These are phyloP conservation scores for Pichia sp. DNA, from an alignment of 1,139 yeast species.

Conservation along the genomic window DNA sequence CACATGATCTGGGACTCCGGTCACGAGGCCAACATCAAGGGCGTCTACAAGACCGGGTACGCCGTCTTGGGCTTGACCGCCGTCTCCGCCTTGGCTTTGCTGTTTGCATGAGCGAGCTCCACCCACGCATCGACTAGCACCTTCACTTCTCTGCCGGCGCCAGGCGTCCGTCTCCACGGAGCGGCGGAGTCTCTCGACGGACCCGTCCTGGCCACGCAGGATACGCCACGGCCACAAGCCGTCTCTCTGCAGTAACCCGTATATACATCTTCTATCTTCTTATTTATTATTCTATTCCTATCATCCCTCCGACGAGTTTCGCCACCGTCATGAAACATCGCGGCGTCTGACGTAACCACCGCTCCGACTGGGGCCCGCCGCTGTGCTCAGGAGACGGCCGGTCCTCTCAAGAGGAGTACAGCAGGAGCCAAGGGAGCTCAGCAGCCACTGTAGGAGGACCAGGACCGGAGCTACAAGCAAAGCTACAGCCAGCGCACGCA, in stretches of 20 bases:
- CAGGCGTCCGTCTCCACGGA: too few relatives aligned
- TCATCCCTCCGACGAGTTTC: background rate
- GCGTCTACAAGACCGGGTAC: constrained; percentile 91
- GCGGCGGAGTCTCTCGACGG: too few relatives aligned
- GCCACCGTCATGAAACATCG: background rate
- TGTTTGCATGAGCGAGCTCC: constrained; percentile 34
- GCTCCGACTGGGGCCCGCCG: background rate
- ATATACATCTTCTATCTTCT: background rate
- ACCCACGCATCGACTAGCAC: background rate
- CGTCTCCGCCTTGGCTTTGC: constrained; percentile 54
- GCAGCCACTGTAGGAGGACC: too few relatives aligned
- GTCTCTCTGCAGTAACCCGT: background rate
- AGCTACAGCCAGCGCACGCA: background rate
- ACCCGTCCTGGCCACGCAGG: too few relatives aligned
- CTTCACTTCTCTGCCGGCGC: background rate
- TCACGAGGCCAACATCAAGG: constrained; percentile 69
- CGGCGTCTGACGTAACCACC: constrained; percentile 1
- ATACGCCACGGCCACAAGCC: background rate
- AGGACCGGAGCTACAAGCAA: too few relatives aligned
- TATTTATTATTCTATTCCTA: background rate
- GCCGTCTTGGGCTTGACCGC: constrained; percentile 71
- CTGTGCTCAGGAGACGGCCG: too few relatives aligned
- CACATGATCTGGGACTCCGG: constrained; percentile 92
- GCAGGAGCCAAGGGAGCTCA: too few relatives aligned
- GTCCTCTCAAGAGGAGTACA: background rate